Conservation (phyloP, 2,329 filamentous ascomycete species). For the Botrytis fragariae region DNA sequence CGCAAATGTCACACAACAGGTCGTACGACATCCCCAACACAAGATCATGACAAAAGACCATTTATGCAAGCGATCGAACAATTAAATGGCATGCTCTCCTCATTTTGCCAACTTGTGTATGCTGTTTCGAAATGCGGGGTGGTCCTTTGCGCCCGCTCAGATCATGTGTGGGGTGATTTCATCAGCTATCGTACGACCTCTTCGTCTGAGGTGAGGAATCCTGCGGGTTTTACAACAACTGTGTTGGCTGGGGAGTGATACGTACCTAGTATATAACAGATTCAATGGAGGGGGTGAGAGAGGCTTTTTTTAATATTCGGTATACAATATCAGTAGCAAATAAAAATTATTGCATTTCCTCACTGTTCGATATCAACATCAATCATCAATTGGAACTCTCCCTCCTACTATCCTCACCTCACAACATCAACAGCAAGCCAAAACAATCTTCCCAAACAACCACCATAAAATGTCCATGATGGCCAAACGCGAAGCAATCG, state of each 20-base stretch:
- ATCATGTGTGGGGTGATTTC: constrained; percentile 8
- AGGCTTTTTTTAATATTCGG: not conserved
- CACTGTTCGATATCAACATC: not conserved
- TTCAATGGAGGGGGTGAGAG: accelerated
- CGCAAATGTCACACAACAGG: not conserved
- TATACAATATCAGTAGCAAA: not conserved
- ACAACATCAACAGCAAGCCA: not conserved
- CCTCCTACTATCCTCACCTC: not conserved
- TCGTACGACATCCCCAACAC: not conserved
- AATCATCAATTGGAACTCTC: not conserved
- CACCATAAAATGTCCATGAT: constrained; percentile 2
- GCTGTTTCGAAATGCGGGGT: constrained; percentile 6
- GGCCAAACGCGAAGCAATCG: constrained; percentile 15
- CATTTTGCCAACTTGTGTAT: not conserved
- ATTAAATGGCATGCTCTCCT: not conserved
- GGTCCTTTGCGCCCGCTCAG: constrained; percentile 5
- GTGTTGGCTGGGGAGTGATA: not conserved
- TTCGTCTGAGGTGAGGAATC: not conserved
- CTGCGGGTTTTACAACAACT: not conserved
- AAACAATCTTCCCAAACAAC: not conserved
- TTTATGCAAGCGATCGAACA: not conserved
- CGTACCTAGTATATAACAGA: too few species aligned
- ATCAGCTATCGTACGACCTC: constrained; percentile 9
- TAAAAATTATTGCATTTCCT: not conserved
- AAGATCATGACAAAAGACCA: not conserved